phyloP scores from a whole-genome alignment of 768 basidiomycete genomes.

The Calvatia gigantea region DNA sequence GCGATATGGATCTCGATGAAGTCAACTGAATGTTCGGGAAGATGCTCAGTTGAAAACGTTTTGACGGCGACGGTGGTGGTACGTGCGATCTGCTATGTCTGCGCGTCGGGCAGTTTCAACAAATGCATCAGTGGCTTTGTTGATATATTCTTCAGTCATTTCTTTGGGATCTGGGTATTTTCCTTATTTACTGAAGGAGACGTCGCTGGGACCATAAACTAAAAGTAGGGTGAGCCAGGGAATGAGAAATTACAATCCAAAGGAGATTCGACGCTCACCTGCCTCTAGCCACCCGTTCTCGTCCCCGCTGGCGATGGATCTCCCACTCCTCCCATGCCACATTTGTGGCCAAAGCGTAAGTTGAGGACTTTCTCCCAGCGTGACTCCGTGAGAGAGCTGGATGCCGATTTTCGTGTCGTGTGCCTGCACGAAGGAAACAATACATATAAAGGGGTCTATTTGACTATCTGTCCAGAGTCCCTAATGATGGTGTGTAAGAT shows the following conservation, averaged over 20 bases:
- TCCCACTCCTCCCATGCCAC: constrained; percentile 27
- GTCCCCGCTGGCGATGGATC: constrained; percentile 37
- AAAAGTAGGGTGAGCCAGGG: not conserved
- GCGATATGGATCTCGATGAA: constrained; percentile 73
- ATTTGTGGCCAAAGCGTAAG: constrained; percentile 61
- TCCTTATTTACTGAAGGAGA: constrained; percentile 48
- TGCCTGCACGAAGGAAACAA: constrained; percentile 71
- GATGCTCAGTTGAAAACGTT: not conserved
- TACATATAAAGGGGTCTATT: constrained; percentile 62
- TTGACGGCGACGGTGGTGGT: not conserved
- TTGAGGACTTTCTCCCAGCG: constrained; percentile 68
- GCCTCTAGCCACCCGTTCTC: constrained; percentile 68
- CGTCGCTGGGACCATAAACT: constrained; percentile 62
- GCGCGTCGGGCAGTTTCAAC: constrained; percentile 48
- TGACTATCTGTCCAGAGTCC: constrained; percentile 78
- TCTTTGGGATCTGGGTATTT: constrained; percentile 54
- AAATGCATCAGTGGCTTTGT: constrained; percentile 58
- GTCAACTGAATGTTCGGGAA: constrained; percentile 45
- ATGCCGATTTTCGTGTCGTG: constrained; percentile 72
- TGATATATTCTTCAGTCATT: constrained; percentile 52
- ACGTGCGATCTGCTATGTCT: constrained; percentile 59
- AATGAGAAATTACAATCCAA: not conserved
- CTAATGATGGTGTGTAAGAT: constrained; percentile 29
- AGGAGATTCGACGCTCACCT: constrained; percentile 37
- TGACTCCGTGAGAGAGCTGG: constrained; percentile 81